phyloP scores from a whole-genome alignment of 805 yeast species.

The Starmera quercuum region DNA sequence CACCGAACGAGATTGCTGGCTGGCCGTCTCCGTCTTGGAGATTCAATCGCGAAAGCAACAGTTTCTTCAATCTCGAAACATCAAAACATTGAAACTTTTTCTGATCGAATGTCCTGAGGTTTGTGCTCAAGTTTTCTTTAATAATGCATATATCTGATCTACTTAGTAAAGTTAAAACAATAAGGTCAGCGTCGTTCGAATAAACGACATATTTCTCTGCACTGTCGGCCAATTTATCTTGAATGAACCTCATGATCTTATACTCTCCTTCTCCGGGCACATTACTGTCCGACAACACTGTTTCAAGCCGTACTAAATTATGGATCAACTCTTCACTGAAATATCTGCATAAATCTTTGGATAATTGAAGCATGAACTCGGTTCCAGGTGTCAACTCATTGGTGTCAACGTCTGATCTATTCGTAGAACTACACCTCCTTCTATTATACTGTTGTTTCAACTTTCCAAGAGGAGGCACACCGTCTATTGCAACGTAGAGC shows the following conservation, averaged over 20 bases:
- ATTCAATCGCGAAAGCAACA: too few relatives aligned
- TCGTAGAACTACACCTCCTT: slow-evolving; percentile 79
- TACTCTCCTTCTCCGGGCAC: slow-evolving; percentile 98
- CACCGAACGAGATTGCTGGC: too few relatives aligned
- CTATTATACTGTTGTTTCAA: slow-evolving; percentile 93
- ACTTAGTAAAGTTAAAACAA: slow-evolving; percentile 77
- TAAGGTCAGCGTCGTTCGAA: slow-evolving; percentile 92
- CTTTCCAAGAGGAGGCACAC: slow-evolving; percentile 95
- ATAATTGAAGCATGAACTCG: slow-evolving; percentile 78
- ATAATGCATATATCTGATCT: too few relatives aligned
- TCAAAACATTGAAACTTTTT: too few relatives aligned
- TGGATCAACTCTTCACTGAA: slow-evolving; percentile 66
- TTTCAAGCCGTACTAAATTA: slow-evolving; percentile 69
- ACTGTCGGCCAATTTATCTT: too few relatives aligned
- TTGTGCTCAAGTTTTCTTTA: too few relatives aligned
- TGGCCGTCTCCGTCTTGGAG: too few relatives aligned
- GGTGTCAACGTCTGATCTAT: slow-evolving; percentile 71
- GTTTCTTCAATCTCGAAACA: too few relatives aligned
- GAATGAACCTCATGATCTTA: slow-evolving; percentile 83
- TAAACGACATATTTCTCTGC: slow-evolving; percentile 81
- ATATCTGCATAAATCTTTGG: slow-evolving; percentile 65
- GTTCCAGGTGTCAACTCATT: slow-evolving; percentile 94
- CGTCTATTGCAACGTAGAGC: slow-evolving; percentile 91
- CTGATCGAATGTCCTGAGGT: too few relatives aligned
- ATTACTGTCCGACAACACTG: slow-evolving; percentile 73